Evolutionary conservation across 2,329 filamentous ascomycete species (phyloP).

Genomic region (Penicillium sp.): DNA sequence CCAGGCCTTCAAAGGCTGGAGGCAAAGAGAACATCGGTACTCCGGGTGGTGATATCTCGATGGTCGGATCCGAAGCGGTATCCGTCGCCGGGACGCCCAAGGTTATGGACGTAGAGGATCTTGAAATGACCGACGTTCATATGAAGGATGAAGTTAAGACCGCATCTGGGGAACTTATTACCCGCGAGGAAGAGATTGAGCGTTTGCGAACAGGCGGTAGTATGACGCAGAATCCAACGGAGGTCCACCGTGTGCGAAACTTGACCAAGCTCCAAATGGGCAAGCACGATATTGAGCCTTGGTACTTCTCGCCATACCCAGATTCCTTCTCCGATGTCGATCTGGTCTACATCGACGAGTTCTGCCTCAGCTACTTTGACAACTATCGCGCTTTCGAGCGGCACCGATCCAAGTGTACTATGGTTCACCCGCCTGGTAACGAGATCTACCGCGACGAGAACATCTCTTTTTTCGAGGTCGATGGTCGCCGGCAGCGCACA

Average conservation of each 20-base stretch:
- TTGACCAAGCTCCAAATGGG: constrained; percentile 94
- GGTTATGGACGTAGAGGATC: constrained; percentile 39
- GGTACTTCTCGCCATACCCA: constrained; percentile 98
- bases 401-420: constrained; percentile 84
- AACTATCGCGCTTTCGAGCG: constrained; percentile 79
- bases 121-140: constrained; percentile 47
- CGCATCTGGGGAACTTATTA: constrained; percentile 45
- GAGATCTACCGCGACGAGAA: constrained; percentile 94
- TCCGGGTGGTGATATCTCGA: constrained; percentile 32
- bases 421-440: constrained; percentile 93
- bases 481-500: constrained; percentile 94
- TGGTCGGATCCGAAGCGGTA: constrained; percentile 38
- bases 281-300: constrained; percentile 86
- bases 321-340: constrained; percentile 86
- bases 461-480: constrained; percentile 95
- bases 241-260: constrained; percentile 94
- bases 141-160: constrained; percentile 43
- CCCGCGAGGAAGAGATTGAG: constrained; percentile 88
- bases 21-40: constrained; percentile 61
- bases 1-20: constrained; percentile 57
- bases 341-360: constrained; percentile 94
- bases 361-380: constrained; percentile 89
- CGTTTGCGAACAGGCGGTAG: constrained; percentile 91
- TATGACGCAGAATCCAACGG: constrained; percentile 98
- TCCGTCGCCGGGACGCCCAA: constrained; percentile 45